Percentiles rank a stretch among this genome's conserved stretches.
phyloP scores from a whole-genome alignment of 257 asterid species.

The Solanum etuberosum region DNA sequence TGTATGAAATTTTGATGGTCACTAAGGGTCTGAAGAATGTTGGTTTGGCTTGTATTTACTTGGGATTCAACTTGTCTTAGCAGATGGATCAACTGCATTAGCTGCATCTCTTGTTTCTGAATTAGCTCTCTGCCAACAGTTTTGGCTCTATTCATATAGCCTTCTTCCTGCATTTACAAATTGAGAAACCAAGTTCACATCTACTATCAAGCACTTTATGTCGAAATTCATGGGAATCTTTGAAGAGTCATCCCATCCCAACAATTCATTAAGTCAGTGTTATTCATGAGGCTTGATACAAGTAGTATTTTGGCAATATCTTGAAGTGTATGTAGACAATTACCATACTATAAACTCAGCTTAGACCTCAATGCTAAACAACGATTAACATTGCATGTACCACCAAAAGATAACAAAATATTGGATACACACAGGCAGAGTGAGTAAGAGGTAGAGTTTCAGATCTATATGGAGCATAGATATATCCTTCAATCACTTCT shows the following conservation, averaged over 20 bases:
- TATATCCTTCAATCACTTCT: not conserved
- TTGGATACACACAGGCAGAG: not conserved
- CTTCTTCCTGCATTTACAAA: conserved; percentile 30
- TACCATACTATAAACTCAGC: not conserved
- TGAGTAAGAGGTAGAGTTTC: not conserved
- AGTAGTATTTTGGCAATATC: not conserved
- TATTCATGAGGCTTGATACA: not conserved
- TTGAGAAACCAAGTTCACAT: not conserved
- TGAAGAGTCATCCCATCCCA: not conserved
- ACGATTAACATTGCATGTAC: not conserved
- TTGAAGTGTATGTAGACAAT: not conserved
- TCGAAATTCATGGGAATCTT: not conserved
- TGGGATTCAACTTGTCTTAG: conserved; percentile 53
- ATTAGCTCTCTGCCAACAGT: conserved; percentile 42
- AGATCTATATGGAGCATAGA: not conserved
- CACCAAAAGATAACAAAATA: not conserved
- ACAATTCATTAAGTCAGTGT: not conserved
- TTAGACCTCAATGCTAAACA: not conserved
- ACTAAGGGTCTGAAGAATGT: conserved; percentile 42
- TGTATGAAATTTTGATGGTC: conserved; percentile 29
- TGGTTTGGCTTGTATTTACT: conserved; percentile 50
- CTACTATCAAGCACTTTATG: not conserved
- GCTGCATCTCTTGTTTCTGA: conserved; percentile 47
- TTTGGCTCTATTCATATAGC: conserved; percentile 27
- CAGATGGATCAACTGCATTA: conserved; percentile 41